Conservation (phyloP, 2,329 filamentous ascomycete species). For the Colletotrichum coccodes region DNA sequence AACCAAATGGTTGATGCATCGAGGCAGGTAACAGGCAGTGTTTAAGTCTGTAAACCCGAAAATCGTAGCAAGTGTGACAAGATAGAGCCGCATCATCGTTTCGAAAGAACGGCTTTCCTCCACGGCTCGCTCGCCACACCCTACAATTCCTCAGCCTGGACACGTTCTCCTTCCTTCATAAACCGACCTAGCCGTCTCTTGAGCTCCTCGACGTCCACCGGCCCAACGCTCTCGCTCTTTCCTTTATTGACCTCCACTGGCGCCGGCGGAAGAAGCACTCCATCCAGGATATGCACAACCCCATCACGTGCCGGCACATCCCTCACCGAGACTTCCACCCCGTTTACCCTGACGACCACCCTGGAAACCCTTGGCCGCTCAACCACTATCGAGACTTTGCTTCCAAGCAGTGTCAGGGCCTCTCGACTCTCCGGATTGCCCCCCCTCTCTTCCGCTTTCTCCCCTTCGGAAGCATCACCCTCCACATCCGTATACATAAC, state of each 20-base stretch:
- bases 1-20: too few relatives aligned
- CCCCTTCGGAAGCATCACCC: background rate
- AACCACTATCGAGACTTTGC: background rate
- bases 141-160: background rate
- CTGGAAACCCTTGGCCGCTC: background rate
- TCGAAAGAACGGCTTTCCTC: background rate
- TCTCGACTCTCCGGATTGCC: background rate
- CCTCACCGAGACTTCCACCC: background rate
- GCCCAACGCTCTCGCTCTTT: too few relatives aligned
- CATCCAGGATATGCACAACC: constrained; percentile 18
- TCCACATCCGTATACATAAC: background rate
- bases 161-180: background rate
- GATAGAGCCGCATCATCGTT: background rate
- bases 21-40: too few relatives aligned
- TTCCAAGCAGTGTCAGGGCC: background rate
- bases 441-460: background rate
- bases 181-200: background rate
- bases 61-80: too few relatives aligned
- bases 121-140: background rate
- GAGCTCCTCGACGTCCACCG: background rate
- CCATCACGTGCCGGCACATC: constrained; percentile 17
- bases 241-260: background rate
- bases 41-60: too few relatives aligned
- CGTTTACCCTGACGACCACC: background rate
- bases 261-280: constrained; percentile 5